These are phyloP conservation scores for Diaporthe capsici DNA, from an alignment of 2,329 filamentous ascomycete species.

Conservation along the genomic window DNA sequence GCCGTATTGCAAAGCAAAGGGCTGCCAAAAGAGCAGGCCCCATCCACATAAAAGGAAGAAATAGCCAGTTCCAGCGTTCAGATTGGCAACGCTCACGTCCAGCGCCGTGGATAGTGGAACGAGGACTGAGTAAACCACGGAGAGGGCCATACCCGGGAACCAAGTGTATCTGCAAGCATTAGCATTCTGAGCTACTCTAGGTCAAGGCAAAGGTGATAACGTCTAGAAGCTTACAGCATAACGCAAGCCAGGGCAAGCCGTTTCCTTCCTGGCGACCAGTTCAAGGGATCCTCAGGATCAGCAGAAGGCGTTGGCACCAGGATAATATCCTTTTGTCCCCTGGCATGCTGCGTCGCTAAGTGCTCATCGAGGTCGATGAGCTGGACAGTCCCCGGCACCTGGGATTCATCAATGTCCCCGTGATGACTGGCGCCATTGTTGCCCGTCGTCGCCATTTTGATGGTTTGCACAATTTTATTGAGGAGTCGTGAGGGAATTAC, in stretches of 20 bases:
- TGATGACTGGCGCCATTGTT: conserved; percentile 15
- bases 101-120: conserved; percentile 38
- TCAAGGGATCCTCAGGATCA: conserved; percentile 59
- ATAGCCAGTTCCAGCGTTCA: conserved; percentile 49
- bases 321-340: conserved; percentile 52
- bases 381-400: conserved; percentile 51
- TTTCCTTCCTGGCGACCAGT: conserved; percentile 48
- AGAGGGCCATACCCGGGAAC: conserved; percentile 42
- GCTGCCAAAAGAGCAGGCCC: conserved; percentile 62
- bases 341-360: conserved; percentile 48
- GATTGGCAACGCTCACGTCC: conserved; percentile 40
- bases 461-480: background rate
- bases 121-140: conserved; percentile 40
- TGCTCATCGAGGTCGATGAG: conserved; percentile 50
- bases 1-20: conserved; percentile 60
- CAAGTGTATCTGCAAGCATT: conserved; percentile 40
- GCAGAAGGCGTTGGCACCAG: conserved; percentile 56
- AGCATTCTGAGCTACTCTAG: background rate
- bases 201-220: background rate
- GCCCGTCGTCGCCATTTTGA: conserved; percentile 25
- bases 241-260: conserved; percentile 45
- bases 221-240: conserved; percentile 42
- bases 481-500: background rate
- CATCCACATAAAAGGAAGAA: conserved; percentile 59
- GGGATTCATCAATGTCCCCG: conserved; percentile 44